A percentile compares a stretch with the other conserved stretches of the same genome.
These are phyloP conservation scores for Geotrichum fermentans DNA, from an alignment of 1,139 yeast species.

Conservation along the genomic window DNA sequence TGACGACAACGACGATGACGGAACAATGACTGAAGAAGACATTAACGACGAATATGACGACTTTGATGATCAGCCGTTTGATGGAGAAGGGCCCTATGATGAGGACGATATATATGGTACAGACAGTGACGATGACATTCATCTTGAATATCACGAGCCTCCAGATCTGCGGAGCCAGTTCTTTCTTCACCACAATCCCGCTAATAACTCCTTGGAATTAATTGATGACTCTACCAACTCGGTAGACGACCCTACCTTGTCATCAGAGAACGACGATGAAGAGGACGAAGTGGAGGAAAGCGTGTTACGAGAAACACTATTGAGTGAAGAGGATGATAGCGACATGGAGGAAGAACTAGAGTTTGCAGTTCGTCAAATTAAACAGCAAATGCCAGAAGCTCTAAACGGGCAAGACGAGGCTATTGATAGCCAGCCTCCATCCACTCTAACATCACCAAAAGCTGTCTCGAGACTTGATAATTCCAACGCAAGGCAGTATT, in stretches of 20 bases:
- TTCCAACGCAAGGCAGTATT: constrained; percentile 7
- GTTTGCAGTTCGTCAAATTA: constrained; percentile 33
- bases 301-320: constrained; percentile 20
- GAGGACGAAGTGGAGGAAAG: not conserved
- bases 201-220: constrained; percentile 4
- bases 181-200: constrained; percentile 11
- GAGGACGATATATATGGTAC: constrained; percentile 20
- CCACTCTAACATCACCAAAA: constrained; percentile 25
- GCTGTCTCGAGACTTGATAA: constrained; percentile 16
- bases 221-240: constrained; percentile 12
- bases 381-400: constrained; percentile 25
- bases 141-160: constrained; percentile 15
- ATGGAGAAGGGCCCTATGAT: constrained; percentile 21
- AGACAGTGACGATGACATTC: constrained; percentile 22
- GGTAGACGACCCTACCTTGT: constrained; percentile 7
- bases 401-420: too few relatives aligned
- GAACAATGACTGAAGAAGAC: constrained; percentile 15
- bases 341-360: constrained; percentile 38
- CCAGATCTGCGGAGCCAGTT: constrained; percentile 6
- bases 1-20: constrained; percentile 24
- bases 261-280: not conserved
- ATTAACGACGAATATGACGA: constrained; percentile 20
- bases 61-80: constrained; percentile 20
- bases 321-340: constrained; percentile 37
- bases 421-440: constrained; percentile 24